These are phyloP conservation scores for Nematocida ironsii DNA, from an alignment of 371 early-diverging fungal species.

Conservation along the genomic window DNA sequence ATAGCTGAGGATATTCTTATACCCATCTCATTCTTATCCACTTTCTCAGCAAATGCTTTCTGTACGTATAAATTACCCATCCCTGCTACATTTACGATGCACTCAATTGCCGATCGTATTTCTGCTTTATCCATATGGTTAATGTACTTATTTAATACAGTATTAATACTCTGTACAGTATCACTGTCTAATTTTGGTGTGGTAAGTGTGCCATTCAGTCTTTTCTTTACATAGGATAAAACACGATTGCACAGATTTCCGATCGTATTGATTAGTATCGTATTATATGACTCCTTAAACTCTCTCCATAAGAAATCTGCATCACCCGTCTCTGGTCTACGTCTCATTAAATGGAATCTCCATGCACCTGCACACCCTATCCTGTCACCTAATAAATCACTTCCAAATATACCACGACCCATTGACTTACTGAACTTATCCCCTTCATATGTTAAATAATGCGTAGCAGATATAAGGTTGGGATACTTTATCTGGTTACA, in stretches of 20 bases:
- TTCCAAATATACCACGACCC: slow-evolving; percentile 93
- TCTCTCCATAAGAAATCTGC: slow-evolving; percentile 88
- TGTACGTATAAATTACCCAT: slow-evolving; percentile 91
- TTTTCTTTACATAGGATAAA: slow-evolving; percentile 84
- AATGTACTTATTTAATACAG: slow-evolving; percentile 75
- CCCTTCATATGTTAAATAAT: slow-evolving; percentile 94
- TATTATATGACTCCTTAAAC: slow-evolving; percentile 85
- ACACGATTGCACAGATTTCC: slow-evolving; percentile 97
- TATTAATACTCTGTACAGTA: slow-evolving; percentile 79
- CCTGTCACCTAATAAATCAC: slow-evolving; percentile 81
- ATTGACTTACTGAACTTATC: slow-evolving; percentile 96
- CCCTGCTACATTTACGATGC: slow-evolving; percentile 85
- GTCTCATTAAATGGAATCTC: slow-evolving; percentile 92
- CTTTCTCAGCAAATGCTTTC: slow-evolving; percentile 73
- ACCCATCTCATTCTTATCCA: slow-evolving; percentile 78
- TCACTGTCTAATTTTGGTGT: slow-evolving; percentile 71
- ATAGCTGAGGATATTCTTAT: slow-evolving; percentile 71
- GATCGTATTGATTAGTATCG: slow-evolving; percentile 80
- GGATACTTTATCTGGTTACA: slow-evolving; percentile 70
- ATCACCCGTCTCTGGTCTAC: slow-evolving; percentile 90
- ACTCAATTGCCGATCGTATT: slow-evolving; percentile 77
- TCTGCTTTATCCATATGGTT: slow-evolving; percentile 79
- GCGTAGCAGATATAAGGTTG: slow-evolving; percentile 87
- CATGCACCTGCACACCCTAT: slow-evolving; percentile 86
- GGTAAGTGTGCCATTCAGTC: slow-evolving; percentile 76